phyloP scores from a whole-genome alignment of 441 rosid genomes.

The Theobroma grandiflorum region DNA sequence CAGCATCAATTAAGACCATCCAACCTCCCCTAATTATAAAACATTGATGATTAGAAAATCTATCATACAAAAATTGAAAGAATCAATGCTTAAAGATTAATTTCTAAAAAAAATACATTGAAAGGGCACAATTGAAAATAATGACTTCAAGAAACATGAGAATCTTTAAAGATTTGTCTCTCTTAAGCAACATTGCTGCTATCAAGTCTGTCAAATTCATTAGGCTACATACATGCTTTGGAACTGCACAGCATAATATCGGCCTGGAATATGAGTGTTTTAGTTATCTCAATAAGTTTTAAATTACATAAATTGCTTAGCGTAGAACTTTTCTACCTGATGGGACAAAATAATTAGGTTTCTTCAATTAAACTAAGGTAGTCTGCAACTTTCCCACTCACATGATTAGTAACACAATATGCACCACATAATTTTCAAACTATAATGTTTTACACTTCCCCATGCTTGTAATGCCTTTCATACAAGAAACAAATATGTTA shows the following conservation, averaged over 20 bases:
- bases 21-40: slow-evolving; percentile 60
- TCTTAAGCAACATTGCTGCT: neutral
- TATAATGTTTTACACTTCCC: neutral
- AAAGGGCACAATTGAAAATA: neutral
- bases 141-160: neutral
- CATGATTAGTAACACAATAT: neutral
- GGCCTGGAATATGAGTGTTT: neutral
- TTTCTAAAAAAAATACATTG: neutral
- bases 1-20: slow-evolving; percentile 98
- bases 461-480: slow-evolving; percentile 7
- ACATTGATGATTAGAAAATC: slow-evolving; percentile 13
- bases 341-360: neutral
- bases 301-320: neutral
- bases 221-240: neutral
- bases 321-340: neutral
- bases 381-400: neutral
- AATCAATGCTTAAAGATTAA: slow-evolving; percentile 1
- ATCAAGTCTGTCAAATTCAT: neutral
- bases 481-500: neutral
- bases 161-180: neutral
- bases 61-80: slow-evolving; percentile 7
- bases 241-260: neutral
- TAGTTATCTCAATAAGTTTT: neutral
- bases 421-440: neutral
- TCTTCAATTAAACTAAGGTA: neutral